These are phyloP conservation scores for Penicillium waksmanii DNA, from an alignment of 495 filamentous ascomycete genomes.

Conservation along the genomic window DNA sequence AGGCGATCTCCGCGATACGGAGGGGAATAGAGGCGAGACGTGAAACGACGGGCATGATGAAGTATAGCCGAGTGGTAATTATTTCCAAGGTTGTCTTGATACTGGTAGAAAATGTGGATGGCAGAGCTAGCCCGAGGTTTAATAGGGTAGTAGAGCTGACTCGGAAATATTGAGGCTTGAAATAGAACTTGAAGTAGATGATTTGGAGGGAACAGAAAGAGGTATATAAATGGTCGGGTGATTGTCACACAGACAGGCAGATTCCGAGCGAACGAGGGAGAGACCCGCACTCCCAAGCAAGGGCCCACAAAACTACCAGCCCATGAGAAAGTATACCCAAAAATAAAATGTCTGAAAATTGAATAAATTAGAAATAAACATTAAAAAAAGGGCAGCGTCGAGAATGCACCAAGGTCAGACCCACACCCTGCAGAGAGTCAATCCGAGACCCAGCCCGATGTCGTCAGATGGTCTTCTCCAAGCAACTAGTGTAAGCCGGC, in stretches of 20 bases:
- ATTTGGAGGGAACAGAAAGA: slow-evolving; percentile 10
- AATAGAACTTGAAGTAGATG: background rate
- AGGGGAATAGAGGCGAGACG: slow-evolving; percentile 55
- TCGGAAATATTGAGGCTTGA: background rate
- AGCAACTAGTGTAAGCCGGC: slow-evolving; percentile 3
- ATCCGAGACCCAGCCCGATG: slow-evolving; percentile 11
- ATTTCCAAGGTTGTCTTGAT: background rate
- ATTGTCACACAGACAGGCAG: slow-evolving; percentile 21
- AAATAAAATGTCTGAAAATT: slow-evolving; percentile 6
- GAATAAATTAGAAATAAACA: background rate
- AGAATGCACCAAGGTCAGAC: background rate
- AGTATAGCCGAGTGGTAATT: background rate
- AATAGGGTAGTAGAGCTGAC: background rate
- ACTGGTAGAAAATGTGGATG: no score
- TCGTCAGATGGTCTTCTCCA: slow-evolving; percentile 20
- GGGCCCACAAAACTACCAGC: slow-evolving; percentile 20
- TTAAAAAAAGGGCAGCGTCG: background rate
- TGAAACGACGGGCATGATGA: slow-evolving; percentile 52
- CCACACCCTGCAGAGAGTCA: slow-evolving; percentile 12
- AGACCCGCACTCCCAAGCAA: slow-evolving; percentile 24
- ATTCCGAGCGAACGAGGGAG: slow-evolving; percentile 17
- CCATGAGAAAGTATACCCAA: slow-evolving; percentile 4
- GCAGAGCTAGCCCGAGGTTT: background rate
- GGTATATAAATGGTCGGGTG: slow-evolving; percentile 25
- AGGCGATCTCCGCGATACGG: slow-evolving; percentile 47